Base-by-base conservation (phyloP, 2,329 filamentous ascomycete species). In the Bisporella sp. region DNA sequence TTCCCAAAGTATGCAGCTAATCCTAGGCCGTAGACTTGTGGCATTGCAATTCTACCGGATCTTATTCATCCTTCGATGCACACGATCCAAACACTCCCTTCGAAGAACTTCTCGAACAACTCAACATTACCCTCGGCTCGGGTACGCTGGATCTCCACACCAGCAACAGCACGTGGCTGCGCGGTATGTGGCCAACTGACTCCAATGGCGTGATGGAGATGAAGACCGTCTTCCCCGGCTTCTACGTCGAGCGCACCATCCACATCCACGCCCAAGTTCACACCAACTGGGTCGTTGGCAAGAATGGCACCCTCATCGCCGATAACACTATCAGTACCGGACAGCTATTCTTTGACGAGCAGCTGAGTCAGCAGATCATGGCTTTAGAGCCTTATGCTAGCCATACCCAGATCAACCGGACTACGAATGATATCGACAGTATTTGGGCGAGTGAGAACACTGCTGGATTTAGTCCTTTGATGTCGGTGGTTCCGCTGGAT, bases 291-390 rank as follows among this genome's bases (percentile, higher is more conserved):
- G 66, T 62, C 0, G 49, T 66, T 13, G 53, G 61, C 39, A 45
- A 57, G 11, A 73, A 73, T 61, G 59, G 77, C 62, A 75, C 74
- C 50, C 74, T 80, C 55, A 65, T 67, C 40, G 74, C 71, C 53
- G 71, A 72, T 35, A 70, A 67, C 47, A 72, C 77, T 49, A 73
- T 75, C 12, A 62, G 58, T 40, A 73, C 84, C 35, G 81, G 81
- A n/a, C 81, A 85, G 62, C 63, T 82, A 48, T 85, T 81, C 72
- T 81, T 82, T 61, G 78, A 82, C 63, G 76, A 84, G 62, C 69
- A 71, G 54, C 72, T 85, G 9, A 73, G 78, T 56, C 55, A 61
- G 41, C 56, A 69, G 37, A 77, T 84, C 49, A 74, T 79, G 56
- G 64, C 64, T 11, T 67, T 67, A 0, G 54, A 63, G 2, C 76